A percentile compares a stretch with the other conserved stretches of the same genome.
These are phyloP conservation scores for Blastobotrys malaysiensis DNA, from an alignment of 1,139 yeast genomes.

Conservation along the genomic window DNA sequence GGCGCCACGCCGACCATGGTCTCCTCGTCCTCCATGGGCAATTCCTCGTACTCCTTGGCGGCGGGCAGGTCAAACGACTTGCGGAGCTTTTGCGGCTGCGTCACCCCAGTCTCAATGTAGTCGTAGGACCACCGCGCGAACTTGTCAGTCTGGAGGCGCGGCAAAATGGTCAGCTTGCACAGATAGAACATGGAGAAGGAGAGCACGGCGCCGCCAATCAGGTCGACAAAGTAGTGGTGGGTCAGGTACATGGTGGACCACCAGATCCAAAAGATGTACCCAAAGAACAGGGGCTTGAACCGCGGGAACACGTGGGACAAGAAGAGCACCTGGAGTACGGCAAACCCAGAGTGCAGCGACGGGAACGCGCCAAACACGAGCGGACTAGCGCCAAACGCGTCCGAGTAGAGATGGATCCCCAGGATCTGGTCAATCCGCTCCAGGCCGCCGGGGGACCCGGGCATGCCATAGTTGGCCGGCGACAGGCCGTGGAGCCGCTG, in stretches of 20 bases:
- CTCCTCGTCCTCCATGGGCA: constrained; percentile 14
- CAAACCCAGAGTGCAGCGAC: constrained; percentile 88
- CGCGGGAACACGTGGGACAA: constrained; percentile 76
- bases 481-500: constrained; percentile 76
- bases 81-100: constrained; percentile 27
- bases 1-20: constrained; percentile 3
- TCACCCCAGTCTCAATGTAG: constrained; percentile 35
- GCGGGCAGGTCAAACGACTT: constrained; percentile 27
- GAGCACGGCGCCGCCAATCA: constrained; percentile 82
- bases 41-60: constrained; percentile 20
- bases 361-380: constrained; percentile 98
- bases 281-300: constrained; percentile 55
- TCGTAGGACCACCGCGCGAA: constrained; percentile 86
- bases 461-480: constrained; percentile 89
- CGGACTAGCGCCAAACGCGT: constrained; percentile 80
- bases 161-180: constrained; percentile 69
- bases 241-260: constrained; percentile 98
- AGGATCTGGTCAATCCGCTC: constrained; percentile 78
- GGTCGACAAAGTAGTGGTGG: constrained; percentile 89
- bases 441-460: constrained; percentile 95
- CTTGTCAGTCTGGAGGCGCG: constrained; percentile 55
- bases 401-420: constrained; percentile 82
- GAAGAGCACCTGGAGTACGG: constrained; percentile 88
- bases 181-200: constrained; percentile 66
- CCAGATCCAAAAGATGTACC: constrained; percentile 89